phyloP scores from a whole-genome alignment of 2,329 filamentous ascomycete species.

The Ascochyta lentis region DNA sequence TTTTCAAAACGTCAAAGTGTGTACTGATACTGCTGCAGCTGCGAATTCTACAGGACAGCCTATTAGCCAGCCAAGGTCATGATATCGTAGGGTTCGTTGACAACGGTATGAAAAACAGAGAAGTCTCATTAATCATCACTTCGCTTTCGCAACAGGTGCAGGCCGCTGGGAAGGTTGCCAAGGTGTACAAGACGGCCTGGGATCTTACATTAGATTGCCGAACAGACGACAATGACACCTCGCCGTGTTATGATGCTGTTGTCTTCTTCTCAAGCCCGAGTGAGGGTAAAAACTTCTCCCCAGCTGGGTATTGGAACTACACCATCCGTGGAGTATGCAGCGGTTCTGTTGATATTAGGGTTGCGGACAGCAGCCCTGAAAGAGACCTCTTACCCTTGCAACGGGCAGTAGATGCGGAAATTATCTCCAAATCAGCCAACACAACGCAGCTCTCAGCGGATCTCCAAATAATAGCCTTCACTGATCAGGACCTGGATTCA shows the following conservation, averaged over 20 bases:
- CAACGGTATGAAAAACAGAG: conserved; percentile 33
- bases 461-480: conserved; percentile 25
- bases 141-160: conserved; percentile 25
- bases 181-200: conserved; percentile 14
- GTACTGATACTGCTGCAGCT: conserved; percentile 12
- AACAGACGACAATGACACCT: conserved; percentile 15
- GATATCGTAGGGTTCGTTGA: conserved; percentile 33
- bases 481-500: conserved; percentile 18
- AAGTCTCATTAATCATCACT: conserved; percentile 28
- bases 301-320: conserved; percentile 33
- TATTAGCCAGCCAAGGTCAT: conserved; percentile 20
- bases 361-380: conserved; percentile 20
- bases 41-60: conserved; percentile 26
- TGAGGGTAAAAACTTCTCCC: conserved; percentile 38
- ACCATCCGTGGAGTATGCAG: conserved; percentile 25
- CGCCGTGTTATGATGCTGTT: conserved; percentile 29
- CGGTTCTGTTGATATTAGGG: conserved; percentile 23
- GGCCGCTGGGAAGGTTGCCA: conserved; percentile 27
- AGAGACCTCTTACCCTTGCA: conserved; percentile 31
- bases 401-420: conserved; percentile 30
- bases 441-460: conserved; percentile 12
- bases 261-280: conserved; percentile 31
- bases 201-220: conserved; percentile 24
- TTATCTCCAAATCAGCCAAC: conserved; percentile 44
- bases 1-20: neutral